phyloP scores from a whole-genome alignment of 1,284 basidiomycete species.

The Sparassis latifolia region DNA sequence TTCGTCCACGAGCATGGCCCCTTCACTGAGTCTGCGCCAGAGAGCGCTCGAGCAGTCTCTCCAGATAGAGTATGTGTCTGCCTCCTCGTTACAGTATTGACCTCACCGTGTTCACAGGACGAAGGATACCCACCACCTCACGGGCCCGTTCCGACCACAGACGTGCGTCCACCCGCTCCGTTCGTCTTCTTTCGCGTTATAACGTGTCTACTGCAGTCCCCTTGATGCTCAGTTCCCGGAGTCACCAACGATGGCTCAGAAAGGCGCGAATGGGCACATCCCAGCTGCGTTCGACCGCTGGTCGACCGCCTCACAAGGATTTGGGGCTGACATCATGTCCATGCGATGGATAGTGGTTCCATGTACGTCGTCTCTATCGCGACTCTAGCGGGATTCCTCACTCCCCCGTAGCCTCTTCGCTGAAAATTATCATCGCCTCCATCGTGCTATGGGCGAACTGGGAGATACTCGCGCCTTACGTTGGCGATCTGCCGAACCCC shows the following conservation, averaged over 20 bases:
- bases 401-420: slow-evolving; percentile 46
- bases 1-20: too few species aligned
- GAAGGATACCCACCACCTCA: slow-evolving; percentile 51
- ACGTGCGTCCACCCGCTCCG: slow-evolving; percentile 36
- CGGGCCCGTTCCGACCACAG: slow-evolving; percentile 54
- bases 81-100: background rate
- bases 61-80: slow-evolving; percentile 5
- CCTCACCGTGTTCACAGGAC: slow-evolving; percentile 26
- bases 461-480: slow-evolving; percentile 46
- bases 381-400: background rate
- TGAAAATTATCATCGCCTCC: slow-evolving; percentile 72
- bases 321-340: slow-evolving; percentile 42
- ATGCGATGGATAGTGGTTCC: slow-evolving; percentile 74
- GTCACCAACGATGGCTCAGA: slow-evolving; percentile 6
- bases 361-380: slow-evolving; percentile 35
- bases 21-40: too few species aligned
- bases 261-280: slow-evolving; percentile 1
- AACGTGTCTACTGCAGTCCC: background rate
- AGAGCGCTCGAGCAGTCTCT: slow-evolving; percentile 5
- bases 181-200: background rate
- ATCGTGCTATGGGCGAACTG: slow-evolving; percentile 72
- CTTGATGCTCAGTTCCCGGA: background rate
- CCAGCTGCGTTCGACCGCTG: slow-evolving; percentile 7
- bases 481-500: slow-evolving; percentile 61
- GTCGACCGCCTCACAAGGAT: slow-evolving; percentile 25